Conservation (phyloP, 2,329 filamentous ascomycete genomes). For the Fusarium setosum region DNA sequence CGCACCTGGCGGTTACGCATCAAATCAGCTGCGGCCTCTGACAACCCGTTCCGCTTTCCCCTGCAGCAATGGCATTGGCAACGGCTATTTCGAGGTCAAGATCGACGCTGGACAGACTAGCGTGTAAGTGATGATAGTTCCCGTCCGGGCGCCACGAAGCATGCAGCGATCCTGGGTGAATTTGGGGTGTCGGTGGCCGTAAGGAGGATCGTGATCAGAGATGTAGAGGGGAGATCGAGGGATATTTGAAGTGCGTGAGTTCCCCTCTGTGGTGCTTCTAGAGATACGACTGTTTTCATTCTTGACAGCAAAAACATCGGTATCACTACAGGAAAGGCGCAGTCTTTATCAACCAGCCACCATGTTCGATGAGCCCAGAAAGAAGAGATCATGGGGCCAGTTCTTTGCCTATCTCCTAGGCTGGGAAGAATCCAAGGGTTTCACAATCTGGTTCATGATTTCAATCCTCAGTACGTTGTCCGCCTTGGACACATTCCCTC, state of each 20-base stretch:
- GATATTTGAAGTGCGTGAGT: neutral
- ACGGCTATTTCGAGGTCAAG: neutral
- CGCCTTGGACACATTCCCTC: neutral
- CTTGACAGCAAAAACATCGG: neutral
- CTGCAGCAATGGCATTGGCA: neutral
- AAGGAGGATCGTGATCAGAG: neutral
- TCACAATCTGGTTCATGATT: constrained; percentile 28
- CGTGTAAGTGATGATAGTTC: neutral
- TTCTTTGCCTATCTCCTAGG: constrained; percentile 17
- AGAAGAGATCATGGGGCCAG: constrained; percentile 1
- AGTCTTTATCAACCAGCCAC: neutral
- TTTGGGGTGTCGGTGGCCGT: neutral
- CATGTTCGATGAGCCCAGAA: neutral
- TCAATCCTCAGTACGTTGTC: constrained; percentile 11
- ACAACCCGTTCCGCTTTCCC: neutral
- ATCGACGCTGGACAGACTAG: neutral
- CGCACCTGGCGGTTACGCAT: neutral
- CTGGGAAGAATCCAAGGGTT: constrained; percentile 19
- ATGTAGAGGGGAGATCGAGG: neutral
- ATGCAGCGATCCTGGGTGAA: neutral
- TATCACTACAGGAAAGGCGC: no score
- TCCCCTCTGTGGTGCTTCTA: neutral
- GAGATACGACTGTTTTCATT: neutral
- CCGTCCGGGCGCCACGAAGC: neutral
- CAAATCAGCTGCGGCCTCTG: neutral